Percentiles rank a stretch among this genome's conserved stretches.
Conservation (phyloP, 2,329 filamentous ascomycete species). For the Cladosporium sp. region DNA sequence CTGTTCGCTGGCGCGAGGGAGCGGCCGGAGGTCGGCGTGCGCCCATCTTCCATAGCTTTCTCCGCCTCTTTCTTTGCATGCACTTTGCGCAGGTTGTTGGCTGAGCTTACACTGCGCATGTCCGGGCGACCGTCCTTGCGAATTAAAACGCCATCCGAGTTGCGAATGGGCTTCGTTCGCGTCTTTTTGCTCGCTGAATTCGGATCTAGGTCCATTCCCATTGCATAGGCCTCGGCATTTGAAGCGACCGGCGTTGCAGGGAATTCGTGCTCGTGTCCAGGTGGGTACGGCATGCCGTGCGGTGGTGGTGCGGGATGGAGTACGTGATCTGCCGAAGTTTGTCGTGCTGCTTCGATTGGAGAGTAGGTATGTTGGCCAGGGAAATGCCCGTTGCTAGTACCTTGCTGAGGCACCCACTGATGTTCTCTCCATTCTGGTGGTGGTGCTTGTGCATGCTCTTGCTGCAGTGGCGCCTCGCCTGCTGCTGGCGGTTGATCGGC, state of each 20-base stretch:
- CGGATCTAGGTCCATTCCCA: conserved; percentile 16
- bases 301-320: conserved; percentile 14
- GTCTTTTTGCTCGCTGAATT: conserved; percentile 38
- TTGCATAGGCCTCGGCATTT: conserved; percentile 15
- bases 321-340: background rate
- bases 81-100: conserved; percentile 49
- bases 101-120: conserved; percentile 49
- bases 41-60: conserved; percentile 27
- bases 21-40: conserved; percentile 20
- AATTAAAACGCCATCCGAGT: conserved; percentile 48
- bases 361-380: conserved; percentile 18
- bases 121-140: conserved; percentile 49
- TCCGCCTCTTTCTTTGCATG: conserved; percentile 46
- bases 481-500: conserved; percentile 17
- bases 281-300: conserved; percentile 11
- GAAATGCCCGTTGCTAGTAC: conserved; percentile 36
- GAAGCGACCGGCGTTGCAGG: conserved; percentile 22
- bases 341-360: conserved; percentile 16
- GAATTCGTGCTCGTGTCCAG: conserved; percentile 20
- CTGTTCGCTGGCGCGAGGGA: conserved; percentile 11
- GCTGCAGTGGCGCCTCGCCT: conserved; percentile 16
- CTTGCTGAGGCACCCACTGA: conserved; percentile 33
- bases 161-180: conserved; percentile 47
- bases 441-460: conserved; percentile 24
- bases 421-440: conserved; percentile 40